phyloP scores from a whole-genome alignment of 345 rosid species.

The Bruguiera sexangula region DNA sequence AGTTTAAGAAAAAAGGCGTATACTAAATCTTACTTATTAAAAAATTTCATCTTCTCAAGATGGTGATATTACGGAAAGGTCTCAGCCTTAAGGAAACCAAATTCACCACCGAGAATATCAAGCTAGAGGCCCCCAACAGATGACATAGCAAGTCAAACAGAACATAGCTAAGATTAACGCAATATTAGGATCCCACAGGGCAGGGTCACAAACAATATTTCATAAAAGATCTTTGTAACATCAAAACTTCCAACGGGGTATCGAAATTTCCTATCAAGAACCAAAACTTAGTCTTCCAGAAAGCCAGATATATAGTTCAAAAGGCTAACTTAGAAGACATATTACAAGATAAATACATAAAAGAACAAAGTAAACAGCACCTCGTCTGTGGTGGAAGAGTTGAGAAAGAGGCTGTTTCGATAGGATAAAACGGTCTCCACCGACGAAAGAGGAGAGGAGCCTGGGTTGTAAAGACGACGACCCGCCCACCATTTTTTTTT shows the following conservation, averaged over 20 bases:
- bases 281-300: neutral
- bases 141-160: too few relatives aligned
- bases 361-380: slow-evolving; percentile 22
- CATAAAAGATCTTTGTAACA: neutral
- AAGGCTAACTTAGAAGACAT: neutral
- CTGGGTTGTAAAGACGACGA: slow-evolving; percentile 51
- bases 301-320: neutral
- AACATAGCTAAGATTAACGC: neutral
- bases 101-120: neutral
- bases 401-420: slow-evolving; percentile 48
- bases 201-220: neutral
- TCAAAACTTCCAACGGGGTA: neutral
- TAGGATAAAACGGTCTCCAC: slow-evolving; percentile 37
- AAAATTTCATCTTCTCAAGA: too few relatives aligned
- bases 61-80: too few relatives aligned
- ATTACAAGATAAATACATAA: neutral
- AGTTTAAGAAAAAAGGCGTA: neutral
- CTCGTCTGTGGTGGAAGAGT: slow-evolving; percentile 47
- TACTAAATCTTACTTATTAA: too few relatives aligned
- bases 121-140: too few relatives aligned
- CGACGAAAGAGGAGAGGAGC: slow-evolving; percentile 57
- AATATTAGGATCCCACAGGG: neutral
- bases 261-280: neutral
- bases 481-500: slow-evolving; percentile 43
- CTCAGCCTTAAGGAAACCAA: neutral